phyloP scores from a whole-genome alignment of 148 eudicot species.

The Amaranthus palmeri region DNA sequence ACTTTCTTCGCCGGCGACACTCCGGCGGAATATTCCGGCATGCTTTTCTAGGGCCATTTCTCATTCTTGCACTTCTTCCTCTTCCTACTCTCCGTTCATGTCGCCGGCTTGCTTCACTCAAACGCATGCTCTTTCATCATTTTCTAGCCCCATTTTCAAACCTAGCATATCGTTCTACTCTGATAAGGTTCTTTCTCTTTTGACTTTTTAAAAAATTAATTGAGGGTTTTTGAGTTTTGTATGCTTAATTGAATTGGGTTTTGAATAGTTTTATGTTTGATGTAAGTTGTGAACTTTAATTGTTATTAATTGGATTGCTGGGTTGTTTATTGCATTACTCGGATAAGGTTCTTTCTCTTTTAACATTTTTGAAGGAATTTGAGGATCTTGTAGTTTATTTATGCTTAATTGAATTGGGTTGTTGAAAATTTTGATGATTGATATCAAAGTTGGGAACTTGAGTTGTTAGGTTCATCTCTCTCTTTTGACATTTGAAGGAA shows the following conservation, averaged over 20 bases:
- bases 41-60: background rate
- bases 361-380: no score
- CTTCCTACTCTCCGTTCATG: background rate
- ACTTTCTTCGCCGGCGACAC: background rate
- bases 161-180: background rate
- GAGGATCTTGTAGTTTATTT: no score
- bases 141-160: background rate
- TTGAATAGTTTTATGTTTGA: background rate
- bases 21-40: constrained; percentile 9
- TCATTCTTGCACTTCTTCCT: background rate
- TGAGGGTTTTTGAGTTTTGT: background rate
- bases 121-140: background rate
- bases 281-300: no score
- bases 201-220: background rate
- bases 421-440: no score
- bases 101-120: constrained; percentile 7
- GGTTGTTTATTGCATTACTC: no score
- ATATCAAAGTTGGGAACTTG: no score
- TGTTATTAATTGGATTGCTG: no score
- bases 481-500: background rate
- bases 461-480: no score
- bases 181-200: constrained; percentile 17
- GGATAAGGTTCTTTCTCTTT: no score
- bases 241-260: background rate
- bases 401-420: no score